A percentile compares a stretch with the other conserved stretches of the same genome.
Evolutionary conservation across 257 asterid species (phyloP).

Genomic region (Solanum gandarillasii): DNA sequence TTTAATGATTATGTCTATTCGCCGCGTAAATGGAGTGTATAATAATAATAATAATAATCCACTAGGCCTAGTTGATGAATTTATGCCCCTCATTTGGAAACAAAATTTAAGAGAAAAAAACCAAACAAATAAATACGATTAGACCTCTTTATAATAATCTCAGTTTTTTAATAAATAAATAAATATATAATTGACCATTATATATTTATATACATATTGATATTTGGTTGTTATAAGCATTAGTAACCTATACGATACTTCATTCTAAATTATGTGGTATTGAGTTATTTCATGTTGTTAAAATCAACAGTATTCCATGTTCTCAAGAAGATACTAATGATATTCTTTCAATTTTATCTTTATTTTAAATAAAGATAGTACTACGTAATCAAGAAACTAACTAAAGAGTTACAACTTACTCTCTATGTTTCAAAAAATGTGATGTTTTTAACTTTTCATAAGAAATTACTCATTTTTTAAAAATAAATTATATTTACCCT

Average conservation of each 20-base stretch:
- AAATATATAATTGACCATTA: not conserved
- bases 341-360: too few species aligned
- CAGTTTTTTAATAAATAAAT: not conserved
- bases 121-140: not conserved
- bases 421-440: too few species aligned
- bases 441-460: not conserved
- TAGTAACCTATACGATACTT: not conserved
- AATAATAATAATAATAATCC: not conserved
- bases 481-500: not conserved
- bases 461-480: not conserved
- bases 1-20: not conserved
- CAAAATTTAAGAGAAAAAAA: not conserved
- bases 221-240: not conserved
- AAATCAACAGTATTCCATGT: not conserved
- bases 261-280: not conserved
- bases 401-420: not conserved
- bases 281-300: not conserved
- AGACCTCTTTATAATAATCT: not conserved
- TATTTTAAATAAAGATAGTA: too few species aligned
- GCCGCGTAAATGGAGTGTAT: not conserved
- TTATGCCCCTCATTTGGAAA: not conserved
- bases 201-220: not conserved
- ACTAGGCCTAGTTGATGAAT: not conserved
- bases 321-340: too few species aligned
- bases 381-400: too few species aligned